These are phyloP conservation scores for Rhodomyrtus psidioides DNA, from an alignment of 441 rosid species.

Conservation along the genomic window DNA sequence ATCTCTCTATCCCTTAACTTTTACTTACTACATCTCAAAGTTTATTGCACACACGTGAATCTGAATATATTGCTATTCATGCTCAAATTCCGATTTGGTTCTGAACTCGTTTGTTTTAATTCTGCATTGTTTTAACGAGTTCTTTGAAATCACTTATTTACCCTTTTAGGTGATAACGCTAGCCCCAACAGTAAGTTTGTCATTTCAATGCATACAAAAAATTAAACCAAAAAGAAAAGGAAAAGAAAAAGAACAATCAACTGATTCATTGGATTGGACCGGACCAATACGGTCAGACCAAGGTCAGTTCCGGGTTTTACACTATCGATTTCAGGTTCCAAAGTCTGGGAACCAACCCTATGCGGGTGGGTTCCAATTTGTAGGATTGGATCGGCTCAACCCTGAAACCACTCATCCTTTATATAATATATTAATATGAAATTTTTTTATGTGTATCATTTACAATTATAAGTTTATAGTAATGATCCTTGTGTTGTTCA, in stretches of 20 bases:
- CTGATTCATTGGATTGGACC: fast-evolving
- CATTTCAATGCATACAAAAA: neutral
- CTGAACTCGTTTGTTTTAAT: too few relatives aligned
- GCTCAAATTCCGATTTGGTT: too few relatives aligned
- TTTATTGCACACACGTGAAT: too few relatives aligned
- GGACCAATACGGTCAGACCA: fast-evolving
- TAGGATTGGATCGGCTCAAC: neutral
- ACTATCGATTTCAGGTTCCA: fast-evolving
- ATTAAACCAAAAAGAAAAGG: neutral
- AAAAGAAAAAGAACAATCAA: neutral
- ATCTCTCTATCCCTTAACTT: too few relatives aligned
- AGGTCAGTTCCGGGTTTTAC: fast-evolving
- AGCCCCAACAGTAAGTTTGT: neutral
- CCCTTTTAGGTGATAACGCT: too few relatives aligned
- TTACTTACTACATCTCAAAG: too few relatives aligned
- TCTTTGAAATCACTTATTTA: too few relatives aligned
- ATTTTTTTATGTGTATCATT: neutral
- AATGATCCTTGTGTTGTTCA: neutral
- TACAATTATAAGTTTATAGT: too few relatives aligned
- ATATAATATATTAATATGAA: neutral
- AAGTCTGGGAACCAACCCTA: fast-evolving
- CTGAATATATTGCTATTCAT: neutral
- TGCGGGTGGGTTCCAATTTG: fast-evolving
- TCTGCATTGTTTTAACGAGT: too few relatives aligned
- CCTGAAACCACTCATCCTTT: neutral